Base-by-base conservation (phyloP, 441 rosid genomes). In the Macaranga tanarius region DNA sequence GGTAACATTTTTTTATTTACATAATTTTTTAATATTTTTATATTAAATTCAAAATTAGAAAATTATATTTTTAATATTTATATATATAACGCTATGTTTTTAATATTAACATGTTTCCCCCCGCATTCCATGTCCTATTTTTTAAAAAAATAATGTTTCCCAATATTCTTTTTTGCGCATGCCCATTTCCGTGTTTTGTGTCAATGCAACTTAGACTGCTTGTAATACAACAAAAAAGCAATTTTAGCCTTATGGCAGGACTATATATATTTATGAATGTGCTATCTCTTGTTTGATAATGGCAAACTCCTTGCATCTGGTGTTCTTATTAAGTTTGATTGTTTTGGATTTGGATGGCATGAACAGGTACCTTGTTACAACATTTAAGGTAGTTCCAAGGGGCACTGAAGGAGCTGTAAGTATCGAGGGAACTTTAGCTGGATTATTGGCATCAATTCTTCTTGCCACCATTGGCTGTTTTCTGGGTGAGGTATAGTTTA, bases 371-470 rank as follows among this genome's bases (percentile, higher is more conserved):
- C 85, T 95, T 72, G 95, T 88, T 60, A 95, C 99, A 44, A 86
- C 86, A 22, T 85, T 95, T 62, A 89, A 90, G 85, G 82, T 92
- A 31, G 99, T 92, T 75, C 97, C 97, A 60, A 86, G 95, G 81
- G 99, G 98, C 77, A 91, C 97, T 0, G 98, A 95, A 81, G 99
- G 99, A 65, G 99, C 97, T 73, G 87, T 95, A 62, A 92, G 98
- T 80, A 77, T 84, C 74, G 99, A 95, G 83, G 99, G 99, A 86
- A 95, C 99, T 45, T 52, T 87, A 31, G 89, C 97, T 75, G 99
- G 99, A 75, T 79, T 95, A 71, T 63, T 95, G 40, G 97, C 96
- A 58, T 89, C 99, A 26, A 68, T 88, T 62, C 65, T 80, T 76
- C 94, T 95, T 79, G 96, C 99, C 70, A 78, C 74, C 4, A 69